Conservation (phyloP, 257 asterid species). For the Pogostemon cablin region DNA sequence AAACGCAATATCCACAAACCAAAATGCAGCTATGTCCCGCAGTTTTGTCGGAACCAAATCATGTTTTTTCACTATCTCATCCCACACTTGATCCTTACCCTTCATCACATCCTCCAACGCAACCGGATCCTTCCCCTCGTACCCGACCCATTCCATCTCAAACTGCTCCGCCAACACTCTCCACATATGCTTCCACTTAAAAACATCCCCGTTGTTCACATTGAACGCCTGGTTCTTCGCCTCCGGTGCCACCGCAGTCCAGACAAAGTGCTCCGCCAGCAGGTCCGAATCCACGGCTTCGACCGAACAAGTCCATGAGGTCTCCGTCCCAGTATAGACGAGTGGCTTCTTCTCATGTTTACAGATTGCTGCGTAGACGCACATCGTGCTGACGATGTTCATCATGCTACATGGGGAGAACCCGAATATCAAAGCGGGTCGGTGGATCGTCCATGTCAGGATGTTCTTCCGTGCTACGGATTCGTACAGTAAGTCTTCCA, state of each 20-base stretch:
- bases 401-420: slow-evolving; percentile 69
- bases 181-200: slow-evolving; percentile 81
- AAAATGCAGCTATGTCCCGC: slow-evolving; percentile 66
- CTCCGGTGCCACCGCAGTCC: slow-evolving; percentile 63
- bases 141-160: slow-evolving; percentile 48
- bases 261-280: slow-evolving; percentile 72
- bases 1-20: slow-evolving; percentile 61
- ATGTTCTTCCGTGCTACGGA: slow-evolving; percentile 40
- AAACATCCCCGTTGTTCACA: slow-evolving; percentile 70
- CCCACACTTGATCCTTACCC: slow-evolving; percentile 69
- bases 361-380: slow-evolving; percentile 76
- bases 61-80: slow-evolving; percentile 61
- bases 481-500: slow-evolving; percentile 61
- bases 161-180: slow-evolving; percentile 60
- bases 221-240: slow-evolving; percentile 75
- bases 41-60: slow-evolving; percentile 49
- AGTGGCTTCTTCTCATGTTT: slow-evolving; percentile 62
- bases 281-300: slow-evolving; percentile 66
- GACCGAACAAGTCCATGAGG: slow-evolving; percentile 53
- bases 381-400: slow-evolving; percentile 67
- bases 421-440: slow-evolving; percentile 66
- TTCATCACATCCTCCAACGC: slow-evolving; percentile 65
- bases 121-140: slow-evolving; percentile 48
- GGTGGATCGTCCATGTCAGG: slow-evolving; percentile 66
- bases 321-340: slow-evolving; percentile 59